Evolutionary conservation across 73 alveolate genomes (phyloP), one percentile per base, ranked within the genome.

Genomic region (Paramecium sexaurelia): DNA sequence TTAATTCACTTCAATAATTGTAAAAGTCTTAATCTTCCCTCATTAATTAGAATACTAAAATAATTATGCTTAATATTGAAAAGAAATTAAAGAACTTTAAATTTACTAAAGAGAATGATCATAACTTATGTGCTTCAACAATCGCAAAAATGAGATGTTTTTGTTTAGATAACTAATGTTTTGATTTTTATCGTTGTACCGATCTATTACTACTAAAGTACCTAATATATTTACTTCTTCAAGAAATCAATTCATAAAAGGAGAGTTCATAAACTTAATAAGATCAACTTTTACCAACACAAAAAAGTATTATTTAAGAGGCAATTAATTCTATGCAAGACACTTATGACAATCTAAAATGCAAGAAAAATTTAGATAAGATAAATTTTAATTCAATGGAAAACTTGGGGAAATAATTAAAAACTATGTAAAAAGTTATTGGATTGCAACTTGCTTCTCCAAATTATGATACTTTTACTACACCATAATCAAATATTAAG

Each of bases 111-210:
- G 87, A 73, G 8, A 37, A 32, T 37, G 57, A 35, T 73, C 57
- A 73, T 22, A 73, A 73, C 15, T 3, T 3, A 2, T 73, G 56
- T 33, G 10, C 56, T 6, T 73, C 87, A 2, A 73, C 87, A 11
- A 37, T 73, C 1, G 87, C 87, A 1, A 73, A 73, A 35, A 73
- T 73, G 10, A 73, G 35, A 73, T 73, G 87, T 37, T 73, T 73
- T 6, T 73, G 87, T 20, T 37, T 73, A 35, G 87, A 73, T 73
- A 73, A 73, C 56, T n/a, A 35, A 35, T 73, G 45, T 8, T 73
- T 73, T 37, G 87, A 73, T 37, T 73, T 73, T 66, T 73, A 73
- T 37, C 26, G 66, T 15, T 73, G 67, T 37, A 73, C 87, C 1
- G 87, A 73, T 35, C 87, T 73, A 13, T 6, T 73, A 32, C 15